phyloP scores from a whole-genome alignment of 306 rosid species.

The Sophora flavescens region DNA sequence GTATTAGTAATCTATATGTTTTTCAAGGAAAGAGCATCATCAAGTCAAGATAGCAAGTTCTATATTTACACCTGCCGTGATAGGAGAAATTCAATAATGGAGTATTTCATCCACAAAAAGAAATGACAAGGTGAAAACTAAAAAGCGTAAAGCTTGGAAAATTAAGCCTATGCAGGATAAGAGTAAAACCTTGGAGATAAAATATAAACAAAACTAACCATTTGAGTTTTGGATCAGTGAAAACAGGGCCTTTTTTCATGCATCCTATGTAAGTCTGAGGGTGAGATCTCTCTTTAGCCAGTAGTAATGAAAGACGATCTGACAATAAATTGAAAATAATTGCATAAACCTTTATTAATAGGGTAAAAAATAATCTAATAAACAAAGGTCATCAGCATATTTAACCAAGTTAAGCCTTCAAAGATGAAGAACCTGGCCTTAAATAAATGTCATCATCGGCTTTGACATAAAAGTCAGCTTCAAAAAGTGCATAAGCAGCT shows the following conservation, averaged over 20 bases:
- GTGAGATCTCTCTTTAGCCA: constrained; percentile 85
- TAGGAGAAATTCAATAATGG: constrained; percentile 22
- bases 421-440: constrained; percentile 79
- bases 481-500: constrained; percentile 93
- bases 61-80: background rate
- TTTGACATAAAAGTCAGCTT: constrained; percentile 89
- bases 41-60: constrained; percentile 14
- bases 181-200: constrained; percentile 17
- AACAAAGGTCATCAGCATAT: constrained; percentile 25
- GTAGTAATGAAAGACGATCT: constrained; percentile 89
- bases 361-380: constrained; percentile 26
- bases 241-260: constrained; percentile 98
- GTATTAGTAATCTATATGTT: constrained; percentile 15
- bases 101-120: constrained; percentile 5
- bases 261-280: constrained; percentile 95
- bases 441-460: constrained; percentile 97
- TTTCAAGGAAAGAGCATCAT: constrained; percentile 13
- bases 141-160: background rate
- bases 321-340: constrained; percentile 49
- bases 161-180: constrained; percentile 11
- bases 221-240: constrained; percentile 93
- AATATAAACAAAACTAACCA: constrained; percentile 64
- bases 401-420: constrained; percentile 14
- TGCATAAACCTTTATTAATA: constrained; percentile 32
- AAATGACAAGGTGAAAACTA: background rate